These are phyloP conservation scores for Colletotrichum chrysophilum DNA, from an alignment of 2,329 filamentous ascomycete genomes.

Conservation along the genomic window DNA sequence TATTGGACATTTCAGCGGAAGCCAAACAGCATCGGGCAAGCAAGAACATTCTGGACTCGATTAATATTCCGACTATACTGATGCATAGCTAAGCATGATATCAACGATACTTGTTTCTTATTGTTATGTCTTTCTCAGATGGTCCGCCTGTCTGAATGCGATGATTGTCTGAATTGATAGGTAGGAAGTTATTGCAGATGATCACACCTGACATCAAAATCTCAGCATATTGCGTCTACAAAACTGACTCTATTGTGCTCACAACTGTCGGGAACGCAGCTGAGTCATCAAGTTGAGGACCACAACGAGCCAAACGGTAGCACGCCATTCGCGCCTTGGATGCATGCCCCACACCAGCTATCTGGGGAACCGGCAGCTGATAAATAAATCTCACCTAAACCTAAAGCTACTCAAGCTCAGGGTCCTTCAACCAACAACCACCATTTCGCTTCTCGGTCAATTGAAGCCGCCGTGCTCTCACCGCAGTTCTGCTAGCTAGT, in stretches of 20 bases:
- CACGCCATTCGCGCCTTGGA: not conserved
- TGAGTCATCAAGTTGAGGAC: not conserved
- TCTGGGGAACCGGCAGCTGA: not conserved
- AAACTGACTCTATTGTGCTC: not conserved
- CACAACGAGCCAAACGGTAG: not conserved
- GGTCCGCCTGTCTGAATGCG: not conserved
- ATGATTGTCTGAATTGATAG: not conserved
- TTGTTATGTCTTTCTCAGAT: not conserved
- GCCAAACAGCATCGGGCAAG: not conserved
- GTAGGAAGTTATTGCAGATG: not conserved
- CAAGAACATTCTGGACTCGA: not conserved
- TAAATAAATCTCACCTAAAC: not conserved
- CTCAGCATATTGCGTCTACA: not conserved
- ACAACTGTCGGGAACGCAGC: not conserved
- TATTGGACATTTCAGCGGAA: not conserved
- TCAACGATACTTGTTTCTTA: not conserved
- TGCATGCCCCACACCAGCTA: not conserved
- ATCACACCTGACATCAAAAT: not conserved
- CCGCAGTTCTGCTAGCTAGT: not conserved
- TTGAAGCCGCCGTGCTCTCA: not conserved
- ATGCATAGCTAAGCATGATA: not conserved
- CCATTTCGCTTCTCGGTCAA: not conserved
- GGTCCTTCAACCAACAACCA: not conserved
- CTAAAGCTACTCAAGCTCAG: not conserved
- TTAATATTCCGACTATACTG: not conserved